phyloP scores from a whole-genome alignment of 306 rosid species.

The Vigna angularis region DNA sequence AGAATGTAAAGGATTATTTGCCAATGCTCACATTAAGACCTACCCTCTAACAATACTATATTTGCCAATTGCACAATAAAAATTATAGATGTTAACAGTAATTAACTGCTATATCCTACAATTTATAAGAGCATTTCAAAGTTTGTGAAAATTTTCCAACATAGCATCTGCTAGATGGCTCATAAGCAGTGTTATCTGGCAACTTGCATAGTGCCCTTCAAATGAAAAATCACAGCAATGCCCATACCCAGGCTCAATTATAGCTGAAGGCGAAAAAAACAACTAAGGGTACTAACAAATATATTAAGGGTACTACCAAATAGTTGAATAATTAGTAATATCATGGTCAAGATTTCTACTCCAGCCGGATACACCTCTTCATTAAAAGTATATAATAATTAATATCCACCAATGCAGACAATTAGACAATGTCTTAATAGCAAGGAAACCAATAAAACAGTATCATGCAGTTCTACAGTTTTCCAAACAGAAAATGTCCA shows the following conservation, averaged over 20 bases:
- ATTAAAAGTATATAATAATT: not conserved
- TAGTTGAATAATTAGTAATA: slow-evolving; percentile 24
- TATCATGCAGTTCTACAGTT: slow-evolving; percentile 7
- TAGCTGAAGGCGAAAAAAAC: not conserved
- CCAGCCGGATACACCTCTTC: slow-evolving; percentile 15
- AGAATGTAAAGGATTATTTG: slow-evolving; percentile 28
- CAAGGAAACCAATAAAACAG: slow-evolving; percentile 19
- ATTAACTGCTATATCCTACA: slow-evolving; percentile 26
- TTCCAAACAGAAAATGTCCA: slow-evolving; percentile 16
- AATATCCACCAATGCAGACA: not conserved
- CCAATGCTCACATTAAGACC: slow-evolving; percentile 16
- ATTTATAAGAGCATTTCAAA: slow-evolving; percentile 20
- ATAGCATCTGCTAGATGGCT: slow-evolving; percentile 21
- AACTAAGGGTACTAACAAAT: not conserved
- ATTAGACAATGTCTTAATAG: slow-evolving; percentile 13
- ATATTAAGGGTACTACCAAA: slow-evolving; percentile 4
- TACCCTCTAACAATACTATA: slow-evolving; percentile 23
- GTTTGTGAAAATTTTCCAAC: slow-evolving; percentile 24
- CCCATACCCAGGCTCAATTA: slow-evolving; percentile 11
- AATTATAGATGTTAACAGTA: slow-evolving; percentile 17
- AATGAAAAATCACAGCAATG: slow-evolving; percentile 21
- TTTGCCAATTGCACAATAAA: slow-evolving; percentile 15
- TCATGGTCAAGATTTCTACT: slow-evolving; percentile 10
- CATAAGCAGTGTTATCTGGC: not conserved
- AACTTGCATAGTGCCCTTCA: not conserved